Conservation (phyloP, 2,329 filamentous ascomycete genomes). For the Cytospora paraplurivora region DNA sequence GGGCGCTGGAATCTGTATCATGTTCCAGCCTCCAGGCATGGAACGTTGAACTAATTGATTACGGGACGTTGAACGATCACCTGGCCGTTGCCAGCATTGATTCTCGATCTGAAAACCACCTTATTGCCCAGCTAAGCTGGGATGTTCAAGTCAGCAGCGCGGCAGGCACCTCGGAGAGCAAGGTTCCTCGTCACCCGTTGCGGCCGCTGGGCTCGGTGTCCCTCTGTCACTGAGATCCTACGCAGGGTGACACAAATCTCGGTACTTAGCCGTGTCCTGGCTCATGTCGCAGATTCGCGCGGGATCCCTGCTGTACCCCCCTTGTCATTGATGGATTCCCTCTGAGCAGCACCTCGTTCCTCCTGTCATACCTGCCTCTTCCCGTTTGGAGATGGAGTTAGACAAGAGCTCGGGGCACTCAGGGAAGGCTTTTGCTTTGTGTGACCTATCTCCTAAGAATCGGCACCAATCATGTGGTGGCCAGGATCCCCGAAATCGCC, state of each 20-base stretch:
- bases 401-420: neutral
- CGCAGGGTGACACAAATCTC: constrained; percentile 28
- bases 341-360: constrained; percentile 3
- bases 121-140: neutral
- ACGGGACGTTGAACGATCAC: neutral
- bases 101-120: neutral
- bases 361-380: constrained; percentile 4
- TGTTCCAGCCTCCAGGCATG: neutral
- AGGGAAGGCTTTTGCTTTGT: neutral
- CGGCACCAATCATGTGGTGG: neutral
- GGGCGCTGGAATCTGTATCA: neutral
- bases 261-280: constrained; percentile 28
- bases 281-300: constrained; percentile 30
- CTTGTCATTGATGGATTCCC: constrained; percentile 10
- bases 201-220: neutral
- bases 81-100: neutral
- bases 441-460: neutral
- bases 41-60: neutral
- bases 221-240: constrained; percentile 2
- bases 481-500: neutral
- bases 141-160: neutral
- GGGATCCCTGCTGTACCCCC: constrained; percentile 25
- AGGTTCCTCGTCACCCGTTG: neutral
- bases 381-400: neutral
- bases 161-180: neutral